phyloP scores from a whole-genome alignment of 306 rosid genomes.

The Betula pendula region DNA sequence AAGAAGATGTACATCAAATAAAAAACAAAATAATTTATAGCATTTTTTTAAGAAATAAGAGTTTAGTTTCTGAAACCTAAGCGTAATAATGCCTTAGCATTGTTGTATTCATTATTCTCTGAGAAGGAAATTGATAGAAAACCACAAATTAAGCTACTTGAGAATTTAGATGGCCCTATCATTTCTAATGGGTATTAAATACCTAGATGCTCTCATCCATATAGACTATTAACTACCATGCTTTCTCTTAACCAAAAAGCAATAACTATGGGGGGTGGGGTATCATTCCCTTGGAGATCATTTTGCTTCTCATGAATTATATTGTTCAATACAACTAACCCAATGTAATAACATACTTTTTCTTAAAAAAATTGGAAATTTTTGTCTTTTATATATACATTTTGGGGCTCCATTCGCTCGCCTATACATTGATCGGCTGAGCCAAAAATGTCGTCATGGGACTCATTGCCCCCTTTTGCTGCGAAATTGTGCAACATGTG shows the following conservation, averaged over 20 bases:
- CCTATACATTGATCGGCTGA: not conserved
- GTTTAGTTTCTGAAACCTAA: not conserved
- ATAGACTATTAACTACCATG: not conserved
- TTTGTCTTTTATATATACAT: too few relatives aligned
- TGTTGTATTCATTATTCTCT: not conserved
- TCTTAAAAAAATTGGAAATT: too few relatives aligned
- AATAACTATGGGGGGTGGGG: not conserved
- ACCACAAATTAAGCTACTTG: not conserved
- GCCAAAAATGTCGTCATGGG: not conserved
- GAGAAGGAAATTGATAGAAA: not conserved
- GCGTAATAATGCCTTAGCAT: not conserved
- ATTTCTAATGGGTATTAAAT: not conserved
- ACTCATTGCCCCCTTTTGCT: not conserved
- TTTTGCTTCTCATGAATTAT: not conserved
- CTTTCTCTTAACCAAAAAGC: not conserved
- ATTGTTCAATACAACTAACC: not conserved
- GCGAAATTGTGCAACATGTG: constrained; percentile 8
- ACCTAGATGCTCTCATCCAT: not conserved
- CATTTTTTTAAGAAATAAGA: too few relatives aligned
- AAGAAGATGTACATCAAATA: too few relatives aligned
- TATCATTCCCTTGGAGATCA: not conserved
- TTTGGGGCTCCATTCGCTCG: too few relatives aligned
- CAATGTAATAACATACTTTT: not conserved
- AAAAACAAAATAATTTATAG: too few relatives aligned
- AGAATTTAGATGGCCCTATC: not conserved